Percentiles rank a stretch among this genome's conserved stretches.
These are phyloP conservation scores for Aspergillus steynii DNA, from an alignment of 495 filamentous ascomycete species.

Conservation along the genomic window DNA sequence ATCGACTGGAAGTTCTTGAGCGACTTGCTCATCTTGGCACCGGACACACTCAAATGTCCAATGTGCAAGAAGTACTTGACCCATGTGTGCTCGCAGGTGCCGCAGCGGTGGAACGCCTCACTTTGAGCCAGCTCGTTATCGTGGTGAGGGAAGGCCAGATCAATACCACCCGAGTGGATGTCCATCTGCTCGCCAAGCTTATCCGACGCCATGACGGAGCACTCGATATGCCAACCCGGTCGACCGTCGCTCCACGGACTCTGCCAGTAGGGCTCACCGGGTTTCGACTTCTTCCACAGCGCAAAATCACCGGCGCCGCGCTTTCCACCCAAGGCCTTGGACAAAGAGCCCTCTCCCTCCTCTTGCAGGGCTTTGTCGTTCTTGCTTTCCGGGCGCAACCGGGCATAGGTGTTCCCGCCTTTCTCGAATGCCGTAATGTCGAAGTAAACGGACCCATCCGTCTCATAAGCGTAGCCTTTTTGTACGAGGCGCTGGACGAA, in stretches of 20 bases:
- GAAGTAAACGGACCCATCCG: slow-evolving; percentile 91
- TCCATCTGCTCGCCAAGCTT: slow-evolving; percentile 81
- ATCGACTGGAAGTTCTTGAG: slow-evolving; percentile 99
- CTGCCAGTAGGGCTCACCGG: slow-evolving; percentile 88
- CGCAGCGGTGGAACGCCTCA: slow-evolving; percentile 74
- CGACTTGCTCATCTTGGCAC: slow-evolving; percentile 93
- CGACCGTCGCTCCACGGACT: slow-evolving; percentile 84
- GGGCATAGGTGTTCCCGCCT: slow-evolving; percentile 78
- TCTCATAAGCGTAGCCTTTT: slow-evolving; percentile 84
- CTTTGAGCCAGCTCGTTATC: slow-evolving; percentile 95
- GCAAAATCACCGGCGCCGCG: slow-evolving; percentile 81
- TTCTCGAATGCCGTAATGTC: slow-evolving; percentile 87
- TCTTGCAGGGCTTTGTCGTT: slow-evolving; percentile 79
- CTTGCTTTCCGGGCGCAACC: slow-evolving; percentile 82
- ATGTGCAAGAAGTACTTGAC: slow-evolving; percentile 97
- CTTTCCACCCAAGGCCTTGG: slow-evolving; percentile 67
- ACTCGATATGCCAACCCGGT: slow-evolving; percentile 98
- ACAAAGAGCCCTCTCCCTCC: slow-evolving; percentile 86
- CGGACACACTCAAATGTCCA: slow-evolving; percentile 88
- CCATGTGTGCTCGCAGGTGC: slow-evolving; percentile 63
- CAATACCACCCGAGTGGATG: slow-evolving; percentile 91
- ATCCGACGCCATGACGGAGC: slow-evolving; percentile 92
- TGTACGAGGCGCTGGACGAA: slow-evolving; percentile 76
- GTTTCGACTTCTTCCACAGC: slow-evolving; percentile 90
- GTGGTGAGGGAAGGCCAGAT: slow-evolving; percentile 93